Conservation (phyloP, 257 asterid genomes). For the Ballota nigra region DNA sequence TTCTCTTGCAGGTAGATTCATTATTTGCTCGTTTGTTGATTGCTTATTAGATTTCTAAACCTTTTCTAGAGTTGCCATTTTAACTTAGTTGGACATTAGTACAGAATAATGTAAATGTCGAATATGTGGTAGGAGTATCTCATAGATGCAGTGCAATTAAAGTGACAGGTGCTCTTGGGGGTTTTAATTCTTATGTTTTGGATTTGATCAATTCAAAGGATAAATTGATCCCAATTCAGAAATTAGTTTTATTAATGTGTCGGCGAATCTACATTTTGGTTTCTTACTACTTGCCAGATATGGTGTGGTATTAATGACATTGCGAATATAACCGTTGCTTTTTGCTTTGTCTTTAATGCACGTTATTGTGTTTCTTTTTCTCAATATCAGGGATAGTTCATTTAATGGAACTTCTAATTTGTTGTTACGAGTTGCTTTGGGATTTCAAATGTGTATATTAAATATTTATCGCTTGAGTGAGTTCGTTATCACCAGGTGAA, state of each 20-base stretch:
- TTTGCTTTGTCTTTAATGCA: neutral
- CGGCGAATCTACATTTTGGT: constrained; percentile 20
- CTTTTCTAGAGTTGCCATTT: neutral
- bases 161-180: constrained; percentile 4
- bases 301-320: constrained; percentile 1
- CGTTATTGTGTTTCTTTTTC: neutral
- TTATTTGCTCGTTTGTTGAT: neutral
- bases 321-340: neutral
- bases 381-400: neutral
- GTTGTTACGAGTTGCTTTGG: neutral
- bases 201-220: neutral
- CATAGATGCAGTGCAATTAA: neutral
- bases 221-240: neutral
- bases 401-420: neutral
- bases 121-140: neutral
- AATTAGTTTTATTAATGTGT: constrained; percentile 8
- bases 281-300: constrained; percentile 19
- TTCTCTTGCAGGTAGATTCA: neutral
- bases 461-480: neutral
- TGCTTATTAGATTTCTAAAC: neutral
- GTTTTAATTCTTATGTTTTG: constrained; percentile 7
- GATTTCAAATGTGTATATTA: constrained; percentile 9
- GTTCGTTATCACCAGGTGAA: neutral
- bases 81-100: neutral
- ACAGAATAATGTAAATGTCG: neutral